phyloP scores from a whole-genome alignment of 768 basidiomycete genomes.

The Termitomyces sp. region DNA sequence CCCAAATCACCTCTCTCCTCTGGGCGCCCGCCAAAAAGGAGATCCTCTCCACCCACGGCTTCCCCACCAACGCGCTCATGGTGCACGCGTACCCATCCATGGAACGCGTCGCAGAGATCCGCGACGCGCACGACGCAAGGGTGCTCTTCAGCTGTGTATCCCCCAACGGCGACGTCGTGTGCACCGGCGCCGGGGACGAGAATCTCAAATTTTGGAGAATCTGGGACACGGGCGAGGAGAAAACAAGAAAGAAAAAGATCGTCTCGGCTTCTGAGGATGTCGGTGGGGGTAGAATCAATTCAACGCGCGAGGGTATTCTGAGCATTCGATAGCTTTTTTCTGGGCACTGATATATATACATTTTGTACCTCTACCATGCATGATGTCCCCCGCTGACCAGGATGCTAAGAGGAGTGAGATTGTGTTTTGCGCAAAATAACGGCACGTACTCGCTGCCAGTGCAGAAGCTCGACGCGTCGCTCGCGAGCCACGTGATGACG shows the following conservation, averaged over 20 bases:
- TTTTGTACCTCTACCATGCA: conserved; percentile 40
- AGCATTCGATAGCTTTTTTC: conserved; percentile 28
- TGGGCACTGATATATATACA: neutral
- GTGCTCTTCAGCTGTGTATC: conserved; percentile 82
- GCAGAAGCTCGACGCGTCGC: conserved; percentile 72
- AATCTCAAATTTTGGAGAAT: conserved; percentile 95
- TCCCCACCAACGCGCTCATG: conserved; percentile 82
- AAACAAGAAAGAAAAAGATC: conserved; percentile 48
- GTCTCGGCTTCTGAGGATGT: conserved; percentile 28
- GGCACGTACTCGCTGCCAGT: conserved; percentile 75
- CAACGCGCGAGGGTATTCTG: conserved; percentile 45
- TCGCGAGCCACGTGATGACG: conserved; percentile 66
- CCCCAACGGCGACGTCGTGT: conserved; percentile 88
- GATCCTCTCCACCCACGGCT: conserved; percentile 89
- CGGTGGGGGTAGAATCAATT: conserved; percentile 36
- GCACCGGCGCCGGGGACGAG: conserved; percentile 92
- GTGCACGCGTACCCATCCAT: conserved; percentile 83
- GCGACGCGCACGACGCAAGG: conserved; percentile 89
- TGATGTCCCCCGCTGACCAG: conserved; percentile 61
- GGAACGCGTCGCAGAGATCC: conserved; percentile 75
- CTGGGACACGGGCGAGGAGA: conserved; percentile 56
- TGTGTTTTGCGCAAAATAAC: neutral
- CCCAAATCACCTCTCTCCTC: conserved; percentile 88
- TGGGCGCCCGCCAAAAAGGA: conserved; percentile 90
- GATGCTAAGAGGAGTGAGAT: conserved; percentile 33